A percentile compares a stretch with the other conserved stretches of the same genome.
phyloP scores from a whole-genome alignment of 495 filamentous ascomycete genomes.

The Evansstolkia leycettana region DNA sequence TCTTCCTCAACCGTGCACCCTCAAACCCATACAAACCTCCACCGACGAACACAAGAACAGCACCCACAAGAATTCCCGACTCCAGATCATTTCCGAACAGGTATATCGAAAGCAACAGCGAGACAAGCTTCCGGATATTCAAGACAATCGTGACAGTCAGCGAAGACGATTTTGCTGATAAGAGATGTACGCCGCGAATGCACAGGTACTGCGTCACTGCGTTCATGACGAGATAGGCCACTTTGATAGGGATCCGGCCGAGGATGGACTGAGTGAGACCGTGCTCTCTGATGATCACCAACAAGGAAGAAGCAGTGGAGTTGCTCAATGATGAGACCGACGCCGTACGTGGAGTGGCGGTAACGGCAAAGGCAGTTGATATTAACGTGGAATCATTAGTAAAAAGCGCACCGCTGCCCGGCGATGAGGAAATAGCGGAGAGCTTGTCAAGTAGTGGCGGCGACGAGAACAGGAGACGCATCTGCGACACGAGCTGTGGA shows the following conservation, averaged over 20 bases:
- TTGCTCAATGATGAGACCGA: background rate
- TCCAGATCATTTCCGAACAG: constrained; percentile 79
- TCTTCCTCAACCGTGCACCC: constrained; percentile 29
- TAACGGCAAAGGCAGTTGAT: background rate
- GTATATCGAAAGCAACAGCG: constrained; percentile 79
- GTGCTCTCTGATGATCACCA: constrained; percentile 5
- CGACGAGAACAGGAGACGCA: constrained; percentile 32
- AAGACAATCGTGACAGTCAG: constrained; percentile 92
- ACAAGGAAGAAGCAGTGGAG: background rate
- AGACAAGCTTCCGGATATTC: constrained; percentile 91
- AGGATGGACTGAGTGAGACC: constrained; percentile 9
- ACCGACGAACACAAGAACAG: constrained; percentile 72
- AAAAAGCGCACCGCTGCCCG: constrained; percentile 7
- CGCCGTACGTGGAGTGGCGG: background rate
- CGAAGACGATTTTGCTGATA: constrained; percentile 75
- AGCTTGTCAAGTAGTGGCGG: constrained; percentile 23
- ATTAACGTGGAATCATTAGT: too few relatives aligned
- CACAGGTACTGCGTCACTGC: constrained; percentile 88
- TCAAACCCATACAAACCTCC: constrained; percentile 85
- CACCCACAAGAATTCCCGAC: constrained; percentile 64
- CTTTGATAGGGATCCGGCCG: constrained; percentile 50
- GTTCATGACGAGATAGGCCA: constrained; percentile 65
- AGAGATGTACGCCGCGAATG: constrained; percentile 86
- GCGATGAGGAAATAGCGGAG: too few relatives aligned
- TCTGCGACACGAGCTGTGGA: constrained; percentile 34